Percentiles rank a stretch among this genome's conserved stretches.
Evolutionary conservation across 768 basidiomycete genomes (phyloP).

Genomic region (Lactifluus echinatus): DNA sequence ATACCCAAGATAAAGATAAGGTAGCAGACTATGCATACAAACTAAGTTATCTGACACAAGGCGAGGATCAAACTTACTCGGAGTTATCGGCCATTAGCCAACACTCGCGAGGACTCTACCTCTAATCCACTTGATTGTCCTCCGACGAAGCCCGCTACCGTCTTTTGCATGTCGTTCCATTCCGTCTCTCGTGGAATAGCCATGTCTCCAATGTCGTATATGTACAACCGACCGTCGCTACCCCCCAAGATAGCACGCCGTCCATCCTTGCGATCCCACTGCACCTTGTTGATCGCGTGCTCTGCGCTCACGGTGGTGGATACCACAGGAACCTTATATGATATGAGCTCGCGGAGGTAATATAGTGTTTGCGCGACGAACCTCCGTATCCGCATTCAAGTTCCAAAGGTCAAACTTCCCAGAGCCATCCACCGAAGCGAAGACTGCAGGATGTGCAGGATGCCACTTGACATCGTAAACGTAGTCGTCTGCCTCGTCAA

Average conservation of each 20-base stretch:
- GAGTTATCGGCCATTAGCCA: conserved; percentile 29
- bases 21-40: conserved; percentile 6
- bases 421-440: conserved; percentile 89
- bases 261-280: conserved; percentile 93
- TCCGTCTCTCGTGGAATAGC: conserved; percentile 82
- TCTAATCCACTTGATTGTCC: conserved; percentile 34
- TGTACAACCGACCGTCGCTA: conserved; percentile 85
- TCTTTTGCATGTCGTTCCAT: conserved; percentile 91
- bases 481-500: conserved; percentile 97
- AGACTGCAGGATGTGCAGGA: conserved; percentile 87
- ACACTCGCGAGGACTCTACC: conserved; percentile 25
- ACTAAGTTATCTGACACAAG: neutral
- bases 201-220: conserved; percentile 93
- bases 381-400: conserved; percentile 93
- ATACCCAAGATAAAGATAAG: conserved; percentile 1
- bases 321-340: conserved; percentile 78
- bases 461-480: conserved; percentile 99
- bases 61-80: neutral
- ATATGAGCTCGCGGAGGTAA: neutral
- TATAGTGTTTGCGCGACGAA: conserved; percentile 31
- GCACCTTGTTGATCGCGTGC: conserved; percentile 87
- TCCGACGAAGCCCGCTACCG: conserved; percentile 57
- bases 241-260: conserved; percentile 84
- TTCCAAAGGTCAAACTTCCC: conserved; percentile 98
- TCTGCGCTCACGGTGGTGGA: conserved; percentile 73